Percentiles rank a stretch among this genome's conserved stretches.
These are phyloP conservation scores for Ilex asprella DNA, from an alignment of 257 asterid species.

Conservation along the genomic window DNA sequence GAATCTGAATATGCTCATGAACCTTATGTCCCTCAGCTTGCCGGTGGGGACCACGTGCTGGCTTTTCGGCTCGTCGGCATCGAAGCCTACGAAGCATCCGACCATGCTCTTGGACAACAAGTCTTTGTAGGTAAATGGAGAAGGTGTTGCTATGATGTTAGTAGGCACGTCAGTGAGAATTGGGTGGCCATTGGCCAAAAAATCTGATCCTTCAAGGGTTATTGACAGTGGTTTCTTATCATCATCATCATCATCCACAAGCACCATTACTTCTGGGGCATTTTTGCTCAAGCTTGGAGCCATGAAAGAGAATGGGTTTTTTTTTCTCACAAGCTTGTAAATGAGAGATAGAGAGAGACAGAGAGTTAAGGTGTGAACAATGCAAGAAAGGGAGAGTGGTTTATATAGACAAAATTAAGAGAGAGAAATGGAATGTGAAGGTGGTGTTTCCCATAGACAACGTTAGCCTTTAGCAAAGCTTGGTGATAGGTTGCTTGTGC, in stretches of 20 bases:
- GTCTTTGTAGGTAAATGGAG: slow-evolving; percentile 13
- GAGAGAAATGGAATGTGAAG: no score
- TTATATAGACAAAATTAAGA: slow-evolving; percentile 2
- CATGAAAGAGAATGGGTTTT: slow-evolving; percentile 5
- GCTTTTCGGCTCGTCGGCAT: slow-evolving; percentile 8
- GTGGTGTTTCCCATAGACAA: no score
- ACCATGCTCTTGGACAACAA: not conserved
- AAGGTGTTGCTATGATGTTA: slow-evolving; percentile 13
- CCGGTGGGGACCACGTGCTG: slow-evolving; percentile 27
- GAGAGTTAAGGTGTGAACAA: not conserved
- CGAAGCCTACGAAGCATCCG: slow-evolving; percentile 23
- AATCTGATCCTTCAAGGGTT: slow-evolving; percentile 14
- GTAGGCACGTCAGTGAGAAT: slow-evolving; percentile 21
- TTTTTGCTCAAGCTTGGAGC: slow-evolving; percentile 27
- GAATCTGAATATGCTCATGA: slow-evolving; percentile 31
- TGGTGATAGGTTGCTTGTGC: no score
- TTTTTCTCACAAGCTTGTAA: not conserved
- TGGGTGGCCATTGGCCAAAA: slow-evolving; percentile 23
- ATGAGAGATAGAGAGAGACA: not conserved
- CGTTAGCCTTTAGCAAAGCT: no score
- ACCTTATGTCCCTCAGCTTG: slow-evolving; percentile 16
- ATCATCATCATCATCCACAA: slow-evolving; percentile 1
- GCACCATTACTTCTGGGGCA: slow-evolving; percentile 10
- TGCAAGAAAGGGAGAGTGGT: slow-evolving; percentile 5
- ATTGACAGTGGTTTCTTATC: slow-evolving; percentile 12